Base-by-base conservation (phyloP, 805 yeast genomes). In the Vanderwaltozyma yarrowii region DNA sequence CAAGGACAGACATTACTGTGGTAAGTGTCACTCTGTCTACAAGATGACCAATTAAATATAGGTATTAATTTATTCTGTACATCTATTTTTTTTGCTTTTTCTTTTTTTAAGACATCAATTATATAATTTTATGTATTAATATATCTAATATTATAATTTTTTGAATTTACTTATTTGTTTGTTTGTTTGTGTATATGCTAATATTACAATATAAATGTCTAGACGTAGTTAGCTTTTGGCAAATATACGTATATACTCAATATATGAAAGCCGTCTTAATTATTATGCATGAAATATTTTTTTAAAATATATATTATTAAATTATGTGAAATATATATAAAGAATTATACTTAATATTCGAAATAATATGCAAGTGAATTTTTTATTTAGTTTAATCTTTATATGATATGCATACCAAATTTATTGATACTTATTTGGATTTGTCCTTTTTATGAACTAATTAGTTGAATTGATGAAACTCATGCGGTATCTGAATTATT, bases 1-100 rank as follows among this genome's bases (percentile, higher is more conserved):
- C 89, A 72, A 76, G 69, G 88, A 81, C 82, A 88, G 98, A 80
- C 94, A 83, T 73, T 92, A 92, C 96, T 92, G 98, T 76, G 98
- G 98, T 76, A 87, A 84, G 78, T 92, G 98, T 78, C 96, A 88
- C 81, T 74, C 82, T 62, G 88, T 96, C 70, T 81, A 79, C 75
- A 81, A 78, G 58, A 59, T 62, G 51, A 58, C 59, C 51, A 56
- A 52, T 46, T 45, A 45, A 32, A 33, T 42, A 37, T 38, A 39
- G 13, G 28, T 36, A 35, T 38, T 25, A 15, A 35, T 18, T 38
- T 32, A 32, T 29, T 35, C 17, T 40, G 27, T 26, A 21, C 26
- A 10, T 24, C 24, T 30, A 7, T 28, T 6, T 28, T 28, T 28
- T n/a, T 26, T 26, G 7, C 7, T 26, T 26, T 28, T 28, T 5